A percentile compares a stretch with the other conserved stretches of the same genome.
phyloP scores from a whole-genome alignment of 2,329 filamentous ascomycete species.

The Didymosphaeria variabile region DNA sequence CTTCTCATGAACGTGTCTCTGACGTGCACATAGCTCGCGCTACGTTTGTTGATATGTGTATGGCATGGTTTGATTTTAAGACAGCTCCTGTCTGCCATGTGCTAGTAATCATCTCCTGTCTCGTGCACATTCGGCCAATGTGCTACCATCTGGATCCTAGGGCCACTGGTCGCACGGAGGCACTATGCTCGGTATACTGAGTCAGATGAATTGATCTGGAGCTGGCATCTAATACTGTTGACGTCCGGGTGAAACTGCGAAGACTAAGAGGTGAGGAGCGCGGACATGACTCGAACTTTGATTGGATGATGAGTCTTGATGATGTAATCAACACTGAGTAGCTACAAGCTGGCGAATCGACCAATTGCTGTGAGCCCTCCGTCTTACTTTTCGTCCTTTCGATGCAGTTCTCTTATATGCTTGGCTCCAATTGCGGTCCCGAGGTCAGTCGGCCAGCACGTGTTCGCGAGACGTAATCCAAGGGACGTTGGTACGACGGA shows the following conservation, averaged over 20 bases:
- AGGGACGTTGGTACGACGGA: background rate
- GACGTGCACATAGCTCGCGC: too few relatives aligned
- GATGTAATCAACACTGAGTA: background rate
- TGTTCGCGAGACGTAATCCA: background rate
- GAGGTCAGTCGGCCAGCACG: background rate
- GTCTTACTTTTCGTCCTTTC: background rate
- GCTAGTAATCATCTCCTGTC: too few relatives aligned
- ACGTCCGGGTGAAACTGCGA: background rate
- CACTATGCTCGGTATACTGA: too few relatives aligned
- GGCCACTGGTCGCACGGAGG: too few relatives aligned
- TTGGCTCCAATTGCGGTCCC: background rate
- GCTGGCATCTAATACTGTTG: background rate
- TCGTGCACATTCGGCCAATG: too few relatives aligned
- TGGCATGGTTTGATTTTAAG: too few relatives aligned
- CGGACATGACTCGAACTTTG: background rate
- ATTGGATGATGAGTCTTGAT: background rate
- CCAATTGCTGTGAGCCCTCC: background rate
- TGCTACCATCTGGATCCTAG: too few relatives aligned
- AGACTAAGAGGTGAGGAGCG: background rate
- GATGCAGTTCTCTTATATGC: background rate
- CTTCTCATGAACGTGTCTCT: too few relatives aligned
- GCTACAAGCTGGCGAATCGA: background rate
- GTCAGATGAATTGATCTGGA: too few relatives aligned
- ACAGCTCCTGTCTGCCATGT: too few relatives aligned
- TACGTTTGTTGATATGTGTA: too few relatives aligned